Percentiles rank a stretch among this genome's conserved stretches.
Evolutionary conservation across 805 yeast genomes (phyloP).

Genomic region (Candida ascalaphidarum): DNA sequence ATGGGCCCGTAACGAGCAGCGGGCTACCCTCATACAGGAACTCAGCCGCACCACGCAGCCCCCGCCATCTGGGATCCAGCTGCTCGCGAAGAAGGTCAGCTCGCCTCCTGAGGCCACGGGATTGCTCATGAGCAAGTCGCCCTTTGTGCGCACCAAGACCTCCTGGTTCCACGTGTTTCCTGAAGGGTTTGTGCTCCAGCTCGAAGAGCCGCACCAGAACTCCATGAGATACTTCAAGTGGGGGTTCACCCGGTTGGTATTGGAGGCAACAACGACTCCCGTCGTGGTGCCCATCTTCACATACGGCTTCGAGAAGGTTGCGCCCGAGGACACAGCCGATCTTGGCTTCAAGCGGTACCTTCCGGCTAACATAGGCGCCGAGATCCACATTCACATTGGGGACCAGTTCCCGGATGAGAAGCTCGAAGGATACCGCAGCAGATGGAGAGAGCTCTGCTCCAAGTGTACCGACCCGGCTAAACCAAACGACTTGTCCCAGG

Average conservation of each 20-base stretch:
- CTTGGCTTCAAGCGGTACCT: slow-evolving; percentile 47
- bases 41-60: slow-evolving; percentile 11
- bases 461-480: slow-evolving; percentile 42
- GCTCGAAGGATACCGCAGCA: slow-evolving; percentile 52
- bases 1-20: slow-evolving; percentile 17
- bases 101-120: slow-evolving; percentile 22
- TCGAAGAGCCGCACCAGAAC: slow-evolving; percentile 67
- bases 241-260: slow-evolving; percentile 81
- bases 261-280: slow-evolving; percentile 80
- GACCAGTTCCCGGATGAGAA: slow-evolving; percentile 52
- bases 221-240: slow-evolving; percentile 94
- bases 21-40: slow-evolving; percentile 32
- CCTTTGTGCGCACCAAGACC: slow-evolving; percentile 54
- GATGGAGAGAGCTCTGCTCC: slow-evolving; percentile 60
- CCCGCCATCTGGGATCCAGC: slow-evolving; percentile 2
- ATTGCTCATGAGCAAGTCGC: slow-evolving; percentile 30
- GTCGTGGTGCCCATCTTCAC: slow-evolving; percentile 80
- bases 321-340: slow-evolving; percentile 66
- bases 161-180: slow-evolving; percentile 95
- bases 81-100: slow-evolving; percentile 12
- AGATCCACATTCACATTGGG: slow-evolving; percentile 65
- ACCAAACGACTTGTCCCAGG: slow-evolving; percentile 53
- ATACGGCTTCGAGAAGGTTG: slow-evolving; percentile 78
- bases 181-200: slow-evolving; percentile 87
- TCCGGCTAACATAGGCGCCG: slow-evolving; percentile 59